Percentiles rank a stretch among this genome's conserved stretches.
Evolutionary conservation across 1,139 yeast species (phyloP).

Genomic region (Yamadazyma oceani): DNA sequence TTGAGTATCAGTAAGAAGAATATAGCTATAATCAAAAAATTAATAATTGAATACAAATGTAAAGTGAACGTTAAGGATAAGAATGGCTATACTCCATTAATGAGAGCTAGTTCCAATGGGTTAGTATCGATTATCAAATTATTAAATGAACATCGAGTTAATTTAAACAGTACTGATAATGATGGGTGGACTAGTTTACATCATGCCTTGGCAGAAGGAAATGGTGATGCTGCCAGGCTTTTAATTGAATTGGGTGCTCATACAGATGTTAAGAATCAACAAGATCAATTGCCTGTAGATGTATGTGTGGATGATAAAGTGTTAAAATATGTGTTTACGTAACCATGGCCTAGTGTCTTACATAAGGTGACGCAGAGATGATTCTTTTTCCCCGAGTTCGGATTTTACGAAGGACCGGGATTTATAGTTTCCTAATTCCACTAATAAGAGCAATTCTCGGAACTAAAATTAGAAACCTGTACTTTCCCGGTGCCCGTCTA

Average conservation of each 20-base stretch:
- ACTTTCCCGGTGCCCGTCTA: no score
- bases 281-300: slow-evolving; percentile 52
- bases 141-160: slow-evolving; percentile 55
- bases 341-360: neutral
- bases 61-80: slow-evolving; percentile 67
- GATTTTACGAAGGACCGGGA: no score
- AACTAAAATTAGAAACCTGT: no score
- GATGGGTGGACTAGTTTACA: slow-evolving; percentile 87
- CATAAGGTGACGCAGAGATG: no score
- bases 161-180: slow-evolving; percentile 65
- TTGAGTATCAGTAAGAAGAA: slow-evolving; percentile 74
- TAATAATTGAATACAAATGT: slow-evolving; percentile 55
- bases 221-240: slow-evolving; percentile 69
- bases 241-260: slow-evolving; percentile 73
- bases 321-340: slow-evolving; percentile 12
- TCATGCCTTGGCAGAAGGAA: slow-evolving; percentile 91
- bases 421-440: no score
- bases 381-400: no score
- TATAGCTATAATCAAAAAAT: slow-evolving; percentile 47
- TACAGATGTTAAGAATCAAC: slow-evolving; percentile 42
- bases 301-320: slow-evolving; percentile 18
- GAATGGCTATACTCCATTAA: slow-evolving; percentile 65
- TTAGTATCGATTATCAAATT: slow-evolving; percentile 52
- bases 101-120: slow-evolving; percentile 84
- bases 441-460: no score